phyloP scores from a whole-genome alignment of 2,329 filamentous ascomycete species.

The Clathrospora elynae region DNA sequence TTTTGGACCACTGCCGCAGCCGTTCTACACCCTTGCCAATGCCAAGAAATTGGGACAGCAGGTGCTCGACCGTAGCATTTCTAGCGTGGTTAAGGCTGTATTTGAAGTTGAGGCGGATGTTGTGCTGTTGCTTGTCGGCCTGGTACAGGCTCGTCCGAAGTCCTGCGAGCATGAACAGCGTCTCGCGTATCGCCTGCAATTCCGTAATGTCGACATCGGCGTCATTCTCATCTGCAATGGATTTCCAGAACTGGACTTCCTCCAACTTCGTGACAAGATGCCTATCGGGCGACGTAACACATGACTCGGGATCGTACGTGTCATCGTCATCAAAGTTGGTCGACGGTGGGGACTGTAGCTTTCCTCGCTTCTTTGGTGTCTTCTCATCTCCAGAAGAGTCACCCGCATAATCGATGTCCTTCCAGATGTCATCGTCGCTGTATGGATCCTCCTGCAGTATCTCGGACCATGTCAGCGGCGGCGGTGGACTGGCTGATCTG shows the following conservation, averaged over 20 bases:
- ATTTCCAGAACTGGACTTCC: conserved; percentile 56
- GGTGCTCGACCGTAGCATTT: conserved; percentile 39
- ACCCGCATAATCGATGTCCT: conserved; percentile 67
- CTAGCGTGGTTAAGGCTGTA: conserved; percentile 50
- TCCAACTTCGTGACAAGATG: conserved; percentile 48
- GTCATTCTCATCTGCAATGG: conserved; percentile 11
- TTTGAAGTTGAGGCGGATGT: conserved; percentile 43
- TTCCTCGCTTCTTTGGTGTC: conserved; percentile 36
- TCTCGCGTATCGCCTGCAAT: conserved; percentile 74
- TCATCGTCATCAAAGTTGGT: conserved; percentile 50
- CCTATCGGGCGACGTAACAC: conserved; percentile 37
- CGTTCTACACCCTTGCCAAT: conserved; percentile 56
- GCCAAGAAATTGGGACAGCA: conserved; percentile 53
- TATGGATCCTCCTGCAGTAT: conserved; percentile 78
- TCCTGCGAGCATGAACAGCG: conserved; percentile 83
- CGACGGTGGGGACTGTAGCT: conserved; percentile 32
- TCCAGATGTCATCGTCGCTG: conserved; percentile 72
- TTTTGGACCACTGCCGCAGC: conserved; percentile 57
- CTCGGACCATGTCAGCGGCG: conserved; percentile 74
- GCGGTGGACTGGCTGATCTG: conserved; percentile 53
- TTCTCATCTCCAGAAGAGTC: conserved; percentile 69
- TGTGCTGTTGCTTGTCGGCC: conserved; percentile 38
- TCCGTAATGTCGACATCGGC: conserved; percentile 63
- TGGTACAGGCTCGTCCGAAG: conserved; percentile 74
- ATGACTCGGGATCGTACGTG: conserved; percentile 40